Evolutionary conservation across 2,329 filamentous ascomycete species (phyloP).

Genomic region (Sclerotinia trifoliorum): DNA sequence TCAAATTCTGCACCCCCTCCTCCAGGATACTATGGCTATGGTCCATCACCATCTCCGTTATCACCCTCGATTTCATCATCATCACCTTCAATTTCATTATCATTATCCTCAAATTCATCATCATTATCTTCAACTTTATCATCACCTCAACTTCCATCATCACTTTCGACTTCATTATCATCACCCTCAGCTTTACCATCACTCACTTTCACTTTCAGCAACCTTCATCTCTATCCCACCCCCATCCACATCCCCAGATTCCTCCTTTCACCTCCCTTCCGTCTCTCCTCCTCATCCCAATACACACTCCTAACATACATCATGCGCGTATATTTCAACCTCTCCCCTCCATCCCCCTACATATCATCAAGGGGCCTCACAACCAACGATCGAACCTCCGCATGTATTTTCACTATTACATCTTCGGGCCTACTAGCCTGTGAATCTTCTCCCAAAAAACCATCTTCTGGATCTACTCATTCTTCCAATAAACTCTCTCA

Average conservation of each 20-base stretch:
- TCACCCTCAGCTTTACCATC: neutral
- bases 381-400: neutral
- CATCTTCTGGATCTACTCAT: neutral
- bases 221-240: neutral
- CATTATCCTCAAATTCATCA: too few relatives aligned
- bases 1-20: neutral
- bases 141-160: too few relatives aligned
- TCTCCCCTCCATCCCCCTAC: neutral
- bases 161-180: too few relatives aligned
- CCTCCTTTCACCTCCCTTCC: constrained; percentile 1
- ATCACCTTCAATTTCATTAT: too few relatives aligned
- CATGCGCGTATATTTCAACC: neutral
- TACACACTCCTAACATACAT: constrained; percentile 8
- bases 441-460: neutral
- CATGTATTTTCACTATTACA: constrained; percentile 1
- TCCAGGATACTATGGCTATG: neutral
- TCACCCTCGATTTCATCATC: too few relatives aligned
- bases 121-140: neutral
- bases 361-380: neutral
- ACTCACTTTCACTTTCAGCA: neutral
- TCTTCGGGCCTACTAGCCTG: neutral
- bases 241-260: neutral
- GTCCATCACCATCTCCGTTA: neutral
- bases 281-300: constrained; percentile 5
- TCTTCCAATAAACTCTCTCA: neutral